Conservation (phyloP, 192 early-diverging fungal genomes). For the Entomortierella parvispora region DNA sequence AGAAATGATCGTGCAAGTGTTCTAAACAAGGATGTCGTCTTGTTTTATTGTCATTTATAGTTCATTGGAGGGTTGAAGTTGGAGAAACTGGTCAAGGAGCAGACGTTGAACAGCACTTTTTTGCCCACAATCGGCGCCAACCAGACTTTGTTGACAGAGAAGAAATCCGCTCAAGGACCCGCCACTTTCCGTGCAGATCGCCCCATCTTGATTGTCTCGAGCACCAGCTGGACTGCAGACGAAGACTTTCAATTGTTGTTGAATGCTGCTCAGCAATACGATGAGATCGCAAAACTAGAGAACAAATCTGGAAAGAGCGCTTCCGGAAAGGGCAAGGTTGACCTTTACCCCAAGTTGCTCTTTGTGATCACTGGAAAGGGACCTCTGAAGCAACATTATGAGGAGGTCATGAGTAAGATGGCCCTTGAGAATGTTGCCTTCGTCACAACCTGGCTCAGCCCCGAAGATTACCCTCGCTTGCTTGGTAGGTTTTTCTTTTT, state of each 20-base stretch:
- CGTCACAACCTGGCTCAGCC: conserved; percentile 82
- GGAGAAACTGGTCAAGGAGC: conserved; percentile 53
- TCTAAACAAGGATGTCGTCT: not conserved
- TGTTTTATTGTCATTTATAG: conserved; percentile 9
- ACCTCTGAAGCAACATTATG: conserved; percentile 78
- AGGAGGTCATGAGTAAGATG: conserved; percentile 67
- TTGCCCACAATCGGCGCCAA: conserved; percentile 31
- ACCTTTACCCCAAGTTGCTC: conserved; percentile 64
- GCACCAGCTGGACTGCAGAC: conserved; percentile 95
- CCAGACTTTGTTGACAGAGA: conserved; percentile 58
- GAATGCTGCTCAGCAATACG: conserved; percentile 69
- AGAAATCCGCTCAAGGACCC: conserved; percentile 23
- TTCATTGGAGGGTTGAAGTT: conserved; percentile 55
- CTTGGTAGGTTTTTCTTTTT: conserved; percentile 62
- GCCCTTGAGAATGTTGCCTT: conserved; percentile 65
- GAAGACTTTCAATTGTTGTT: conserved; percentile 93
- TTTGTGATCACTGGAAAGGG: conserved; percentile 96
- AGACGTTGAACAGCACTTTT: conserved; percentile 53
- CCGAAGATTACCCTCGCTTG: conserved; percentile 86
- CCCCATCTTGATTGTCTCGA: conserved; percentile 85
- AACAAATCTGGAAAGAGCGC: conserved; percentile 13
- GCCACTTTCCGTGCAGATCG: conserved; percentile 63
- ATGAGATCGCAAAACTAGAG: conserved; percentile 36
- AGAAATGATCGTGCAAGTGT: not conserved
- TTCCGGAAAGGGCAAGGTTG: conserved; percentile 3